Percentiles rank a stretch among this genome's conserved stretches.
These are phyloP conservation scores for Aspergillus hortae DNA, from an alignment of 2,329 filamentous ascomycete genomes.

Conservation along the genomic window DNA sequence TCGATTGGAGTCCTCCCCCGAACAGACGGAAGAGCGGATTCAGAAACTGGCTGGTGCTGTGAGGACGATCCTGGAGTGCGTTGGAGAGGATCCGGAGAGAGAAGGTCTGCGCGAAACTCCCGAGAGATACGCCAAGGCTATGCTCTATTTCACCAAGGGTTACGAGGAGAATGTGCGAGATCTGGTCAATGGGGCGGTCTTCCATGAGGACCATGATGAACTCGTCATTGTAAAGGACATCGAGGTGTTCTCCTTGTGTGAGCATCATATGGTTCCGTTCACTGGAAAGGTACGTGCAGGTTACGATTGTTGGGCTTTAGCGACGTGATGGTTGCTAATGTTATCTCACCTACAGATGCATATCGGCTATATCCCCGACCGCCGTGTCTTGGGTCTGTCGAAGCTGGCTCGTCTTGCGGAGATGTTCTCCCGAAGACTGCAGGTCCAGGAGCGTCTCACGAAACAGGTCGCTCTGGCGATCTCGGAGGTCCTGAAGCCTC, in stretches of 20 bases:
- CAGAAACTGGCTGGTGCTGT: slow-evolving; percentile 62
- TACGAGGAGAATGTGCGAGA: slow-evolving; percentile 93
- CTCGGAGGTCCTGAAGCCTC: slow-evolving; percentile 86
- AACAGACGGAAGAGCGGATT: slow-evolving; percentile 55
- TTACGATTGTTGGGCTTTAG: not conserved
- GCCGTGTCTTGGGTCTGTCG: slow-evolving; percentile 89
- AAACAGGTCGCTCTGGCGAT: slow-evolving; percentile 94
- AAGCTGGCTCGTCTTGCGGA: slow-evolving; percentile 95
- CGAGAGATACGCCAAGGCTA: slow-evolving; percentile 86
- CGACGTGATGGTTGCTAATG: not conserved
- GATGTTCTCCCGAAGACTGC: slow-evolving; percentile 89
- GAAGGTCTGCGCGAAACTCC: slow-evolving; percentile 66
- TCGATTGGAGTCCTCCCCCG: slow-evolving; percentile 55
- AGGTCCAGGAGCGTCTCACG: slow-evolving; percentile 94
- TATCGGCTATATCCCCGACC: slow-evolving; percentile 92
- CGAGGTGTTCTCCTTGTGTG: slow-evolving; percentile 89
- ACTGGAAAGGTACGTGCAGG: slow-evolving; percentile 70
- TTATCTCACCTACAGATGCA: slow-evolving; percentile 67
- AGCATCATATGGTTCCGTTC: slow-evolving; percentile 96
- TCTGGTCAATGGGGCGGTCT: slow-evolving; percentile 90
- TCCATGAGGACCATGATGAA: slow-evolving; percentile 95
- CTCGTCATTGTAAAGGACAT: slow-evolving; percentile 98
- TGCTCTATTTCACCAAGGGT: slow-evolving; percentile 93
- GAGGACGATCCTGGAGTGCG: slow-evolving; percentile 61
- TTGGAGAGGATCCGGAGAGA: slow-evolving; percentile 63